Evolutionary conservation across 257 asterid genomes (phyloP).

Genomic region (Hygrophila difformis): DNA sequence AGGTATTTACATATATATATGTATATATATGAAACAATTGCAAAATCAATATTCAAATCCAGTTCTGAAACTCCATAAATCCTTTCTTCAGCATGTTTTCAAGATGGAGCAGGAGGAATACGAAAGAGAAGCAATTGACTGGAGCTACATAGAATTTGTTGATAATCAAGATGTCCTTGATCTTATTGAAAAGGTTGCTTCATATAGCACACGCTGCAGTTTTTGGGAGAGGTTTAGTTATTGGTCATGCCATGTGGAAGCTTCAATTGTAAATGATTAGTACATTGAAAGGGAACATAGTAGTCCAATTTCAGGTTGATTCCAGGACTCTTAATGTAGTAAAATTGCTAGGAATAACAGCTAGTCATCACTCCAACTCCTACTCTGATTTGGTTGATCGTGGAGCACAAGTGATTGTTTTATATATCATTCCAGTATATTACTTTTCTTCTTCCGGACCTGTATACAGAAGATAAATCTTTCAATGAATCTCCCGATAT

Average conservation of each 20-base stretch:
- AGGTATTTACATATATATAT: conserved; percentile 41
- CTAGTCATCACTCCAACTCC: too few relatives aligned
- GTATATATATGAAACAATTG: conserved; percentile 14
- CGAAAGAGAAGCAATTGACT: conserved; percentile 84
- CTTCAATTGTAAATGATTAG: too few relatives aligned
- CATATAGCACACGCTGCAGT: background rate
- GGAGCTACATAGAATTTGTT: conserved; percentile 98
- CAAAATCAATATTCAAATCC: conserved; percentile 8
- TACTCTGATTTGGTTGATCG: too few relatives aligned
- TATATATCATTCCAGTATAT: too few relatives aligned
- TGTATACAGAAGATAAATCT: too few relatives aligned
- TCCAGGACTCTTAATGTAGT: too few relatives aligned
- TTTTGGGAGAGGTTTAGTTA: background rate
- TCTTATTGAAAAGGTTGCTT: conserved; percentile 91
- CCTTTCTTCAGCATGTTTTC: conserved; percentile 76
- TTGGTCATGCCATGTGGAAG: background rate
- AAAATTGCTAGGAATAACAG: too few relatives aligned
- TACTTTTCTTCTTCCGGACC: too few relatives aligned
- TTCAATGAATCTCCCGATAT: too few relatives aligned
- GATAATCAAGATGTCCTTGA: conserved; percentile 97
- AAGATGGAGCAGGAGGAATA: conserved; percentile 99
- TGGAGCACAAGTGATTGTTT: too few relatives aligned
- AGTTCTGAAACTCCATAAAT: conserved; percentile 18
- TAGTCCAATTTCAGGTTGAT: too few relatives aligned
- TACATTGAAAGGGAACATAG: too few relatives aligned